Evolutionary conservation across 805 yeast genomes (phyloP).

Genomic region (Monosporozyma unispora): DNA sequence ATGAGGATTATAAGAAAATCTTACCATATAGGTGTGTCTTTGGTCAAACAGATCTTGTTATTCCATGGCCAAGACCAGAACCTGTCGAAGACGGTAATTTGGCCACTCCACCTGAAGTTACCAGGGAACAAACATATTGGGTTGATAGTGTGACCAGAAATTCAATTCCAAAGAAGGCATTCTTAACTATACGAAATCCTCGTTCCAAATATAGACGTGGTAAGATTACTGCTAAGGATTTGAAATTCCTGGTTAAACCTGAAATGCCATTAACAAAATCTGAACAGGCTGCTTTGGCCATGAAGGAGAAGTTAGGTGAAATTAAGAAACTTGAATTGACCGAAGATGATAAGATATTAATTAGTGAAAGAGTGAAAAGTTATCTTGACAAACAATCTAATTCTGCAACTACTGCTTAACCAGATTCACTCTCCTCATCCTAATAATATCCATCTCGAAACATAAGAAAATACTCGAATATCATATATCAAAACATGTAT

Average conservation of each 20-base stretch:
- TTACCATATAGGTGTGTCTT: slow-evolving; percentile 72
- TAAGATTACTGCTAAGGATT: slow-evolving; percentile 52
- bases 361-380: slow-evolving; percentile 35
- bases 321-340: slow-evolving; percentile 33
- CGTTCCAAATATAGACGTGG: slow-evolving; percentile 59
- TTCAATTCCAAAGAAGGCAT: slow-evolving; percentile 61
- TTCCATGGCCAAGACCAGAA: slow-evolving; percentile 87
- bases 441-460: not conserved
- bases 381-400: slow-evolving; percentile 23
- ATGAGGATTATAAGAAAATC: slow-evolving; percentile 59
- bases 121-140: slow-evolving; percentile 64
- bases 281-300: slow-evolving; percentile 53
- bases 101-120: slow-evolving; percentile 48
- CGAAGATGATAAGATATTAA: slow-evolving; percentile 36
- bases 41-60: slow-evolving; percentile 55
- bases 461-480: not conserved
- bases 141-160: slow-evolving; percentile 56
- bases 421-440: not conserved
- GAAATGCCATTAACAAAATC: slow-evolving; percentile 64
- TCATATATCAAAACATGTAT: not conserved
- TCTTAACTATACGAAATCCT: slow-evolving; percentile 67
- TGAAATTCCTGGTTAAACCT: slow-evolving; percentile 57
- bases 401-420: slow-evolving; percentile 4
- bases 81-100: slow-evolving; percentile 44
- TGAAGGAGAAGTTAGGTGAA: slow-evolving; percentile 39